Evolutionary conservation across 208 protist species (phyloP).

Genomic region (Leishmania tropica): DNA sequence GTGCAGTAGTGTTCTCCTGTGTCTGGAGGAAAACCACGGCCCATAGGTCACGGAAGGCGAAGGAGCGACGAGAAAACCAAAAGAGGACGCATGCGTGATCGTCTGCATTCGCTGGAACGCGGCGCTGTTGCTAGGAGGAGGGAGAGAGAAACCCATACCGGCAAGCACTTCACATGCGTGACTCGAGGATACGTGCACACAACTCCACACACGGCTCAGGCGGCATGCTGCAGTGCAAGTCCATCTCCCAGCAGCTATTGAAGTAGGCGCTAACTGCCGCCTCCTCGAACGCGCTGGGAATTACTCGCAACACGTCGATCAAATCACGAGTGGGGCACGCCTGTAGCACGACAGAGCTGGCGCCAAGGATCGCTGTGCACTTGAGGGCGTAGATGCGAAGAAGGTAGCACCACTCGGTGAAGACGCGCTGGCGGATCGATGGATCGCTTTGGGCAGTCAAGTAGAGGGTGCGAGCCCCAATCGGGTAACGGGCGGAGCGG

Average conservation of each 20-base stretch:
- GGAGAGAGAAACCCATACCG: not conserved
- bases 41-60: not conserved
- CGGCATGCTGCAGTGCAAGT: constrained; percentile 46
- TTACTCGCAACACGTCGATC: constrained; percentile 31
- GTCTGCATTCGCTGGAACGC: not conserved
- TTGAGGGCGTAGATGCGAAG: constrained; percentile 41
- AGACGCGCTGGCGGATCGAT: constrained; percentile 26
- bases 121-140: not conserved
- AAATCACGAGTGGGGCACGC: constrained; percentile 13
- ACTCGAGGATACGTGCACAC: constrained; percentile 14
- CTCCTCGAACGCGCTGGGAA: constrained; percentile 78
- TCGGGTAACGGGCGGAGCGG: constrained; percentile 25
- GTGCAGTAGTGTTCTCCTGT: not conserved
- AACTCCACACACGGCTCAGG: constrained; percentile 26
- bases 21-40: not conserved
- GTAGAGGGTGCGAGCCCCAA: constrained; percentile 21
- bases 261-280: constrained; percentile 45
- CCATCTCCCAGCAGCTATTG: constrained; percentile 69
- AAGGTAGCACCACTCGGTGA: constrained; percentile 54
- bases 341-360: constrained; percentile 20
- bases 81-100: not conserved
- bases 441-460: constrained; percentile 21
- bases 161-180: constrained; percentile 1
- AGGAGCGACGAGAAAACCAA: not conserved
- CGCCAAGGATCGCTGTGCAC: constrained; percentile 27